Evolutionary conservation across 1,139 yeast genomes (phyloP).

Genomic region (Diutina rugosa): DNA sequence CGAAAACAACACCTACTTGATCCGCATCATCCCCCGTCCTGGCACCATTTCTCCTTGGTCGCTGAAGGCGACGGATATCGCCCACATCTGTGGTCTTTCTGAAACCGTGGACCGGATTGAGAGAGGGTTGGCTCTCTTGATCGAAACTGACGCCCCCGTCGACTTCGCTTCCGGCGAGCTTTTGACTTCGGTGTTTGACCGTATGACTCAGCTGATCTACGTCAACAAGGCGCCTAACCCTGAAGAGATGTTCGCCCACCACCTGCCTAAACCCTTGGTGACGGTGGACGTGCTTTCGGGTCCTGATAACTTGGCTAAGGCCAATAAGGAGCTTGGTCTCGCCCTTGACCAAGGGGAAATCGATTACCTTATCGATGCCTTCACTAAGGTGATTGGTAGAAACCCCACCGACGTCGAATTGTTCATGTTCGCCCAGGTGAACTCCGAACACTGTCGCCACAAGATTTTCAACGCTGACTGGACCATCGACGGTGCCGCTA

Average conservation of each 20-base stretch:
- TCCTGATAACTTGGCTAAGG: slow-evolving; percentile 50
- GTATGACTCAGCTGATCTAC: slow-evolving; percentile 83
- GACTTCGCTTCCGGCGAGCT: slow-evolving; percentile 33
- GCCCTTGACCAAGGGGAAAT: slow-evolving; percentile 92
- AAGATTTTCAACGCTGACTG: slow-evolving; percentile 98
- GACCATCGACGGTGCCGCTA: slow-evolving; percentile 79
- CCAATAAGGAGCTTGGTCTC: slow-evolving; percentile 77
- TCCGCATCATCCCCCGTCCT: slow-evolving; percentile 79
- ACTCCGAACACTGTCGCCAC: slow-evolving; percentile 98
- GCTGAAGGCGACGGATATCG: slow-evolving; percentile 93
- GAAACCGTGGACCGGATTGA: slow-evolving; percentile 70
- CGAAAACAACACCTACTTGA: slow-evolving; percentile 37
- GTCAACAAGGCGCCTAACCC: slow-evolving; percentile 47
- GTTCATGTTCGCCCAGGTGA: slow-evolving; percentile 98
- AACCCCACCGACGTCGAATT: slow-evolving; percentile 97
- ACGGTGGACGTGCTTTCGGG: slow-evolving; percentile 53
- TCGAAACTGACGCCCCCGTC: slow-evolving; percentile 49
- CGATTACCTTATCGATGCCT: slow-evolving; percentile 73
- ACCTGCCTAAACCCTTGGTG: slow-evolving; percentile 76
- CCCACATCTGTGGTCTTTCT: slow-evolving; percentile 75
- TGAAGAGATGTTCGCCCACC: slow-evolving; percentile 65
- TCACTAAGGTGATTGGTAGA: slow-evolving; percentile 60
- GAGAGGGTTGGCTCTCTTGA: slow-evolving; percentile 70
- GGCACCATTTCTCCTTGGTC: slow-evolving; percentile 99
- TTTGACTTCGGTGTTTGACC: slow-evolving; percentile 68